Percentiles rank a stretch among this genome's conserved stretches.
phyloP scores from a whole-genome alignment of 1,284 basidiomycete species.

The Erythrobasidium hasegawianum region DNA sequence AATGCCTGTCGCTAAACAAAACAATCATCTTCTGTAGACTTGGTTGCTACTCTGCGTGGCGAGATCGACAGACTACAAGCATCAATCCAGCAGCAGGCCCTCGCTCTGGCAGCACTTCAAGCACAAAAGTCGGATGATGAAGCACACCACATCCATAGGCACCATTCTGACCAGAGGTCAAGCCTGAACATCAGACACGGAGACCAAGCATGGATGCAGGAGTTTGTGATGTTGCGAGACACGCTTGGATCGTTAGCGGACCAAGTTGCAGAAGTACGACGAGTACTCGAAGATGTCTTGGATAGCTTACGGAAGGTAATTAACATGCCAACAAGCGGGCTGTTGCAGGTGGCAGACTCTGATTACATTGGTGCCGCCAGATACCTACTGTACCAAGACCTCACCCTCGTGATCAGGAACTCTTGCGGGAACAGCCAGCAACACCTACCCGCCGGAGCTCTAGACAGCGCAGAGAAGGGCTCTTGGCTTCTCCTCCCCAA shows the following conservation, averaged over 20 bases:
- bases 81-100: conserved; percentile 9
- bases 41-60: conserved; percentile 9
- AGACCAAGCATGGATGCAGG: conserved; percentile 18
- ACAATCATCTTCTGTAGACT: no score
- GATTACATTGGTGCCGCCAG: no score
- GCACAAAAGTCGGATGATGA: background rate
- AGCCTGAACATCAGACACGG: background rate
- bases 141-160: background rate
- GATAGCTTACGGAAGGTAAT: conserved; percentile 9
- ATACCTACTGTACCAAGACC: no score
- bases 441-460: background rate
- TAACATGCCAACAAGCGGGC: no score
- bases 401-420: background rate
- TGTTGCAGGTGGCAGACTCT: no score
- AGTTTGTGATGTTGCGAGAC: conserved; percentile 33
- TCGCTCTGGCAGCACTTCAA: conserved; percentile 9
- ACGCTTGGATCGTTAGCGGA: conserved; percentile 36
- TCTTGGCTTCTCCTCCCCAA: background rate
- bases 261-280: conserved; percentile 37
- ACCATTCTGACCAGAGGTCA: no score
- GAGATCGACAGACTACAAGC: conserved; percentile 17
- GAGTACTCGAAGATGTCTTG: conserved; percentile 39
- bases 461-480: background rate
- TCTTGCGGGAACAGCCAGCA: background rate
- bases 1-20: no score